A percentile compares a stretch with the other conserved stretches of the same genome.
phyloP scores from a whole-genome alignment of 1,139 yeast species.

The Yarrowia galli region DNA sequence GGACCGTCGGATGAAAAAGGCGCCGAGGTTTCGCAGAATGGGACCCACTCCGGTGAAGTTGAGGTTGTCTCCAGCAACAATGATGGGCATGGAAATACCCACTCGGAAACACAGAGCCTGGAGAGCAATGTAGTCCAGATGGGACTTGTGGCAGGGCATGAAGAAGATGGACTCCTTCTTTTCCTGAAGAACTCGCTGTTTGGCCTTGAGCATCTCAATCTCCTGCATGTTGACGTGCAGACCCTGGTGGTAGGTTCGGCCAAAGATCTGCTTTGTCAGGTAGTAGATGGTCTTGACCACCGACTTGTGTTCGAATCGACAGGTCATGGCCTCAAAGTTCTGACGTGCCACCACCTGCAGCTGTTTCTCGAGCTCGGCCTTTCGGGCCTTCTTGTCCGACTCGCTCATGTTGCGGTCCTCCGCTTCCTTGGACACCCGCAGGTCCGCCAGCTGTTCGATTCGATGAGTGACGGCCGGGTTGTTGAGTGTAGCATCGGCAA shows the following conservation, averaged over 20 bases:
- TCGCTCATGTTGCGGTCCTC: slow-evolving; percentile 39
- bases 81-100: slow-evolving; percentile 65
- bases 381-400: slow-evolving; percentile 8
- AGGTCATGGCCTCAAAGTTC: slow-evolving; percentile 51
- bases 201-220: slow-evolving; percentile 49
- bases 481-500: slow-evolving; percentile 47
- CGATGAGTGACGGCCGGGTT: slow-evolving; percentile 48
- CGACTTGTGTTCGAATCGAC: slow-evolving; percentile 50
- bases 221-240: slow-evolving; percentile 53
- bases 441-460: slow-evolving; percentile 49
- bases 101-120: slow-evolving; percentile 65
- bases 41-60: slow-evolving; percentile 68
- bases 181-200: slow-evolving; percentile 50
- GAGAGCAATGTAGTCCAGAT: slow-evolving; percentile 68
- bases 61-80: slow-evolving; percentile 73
- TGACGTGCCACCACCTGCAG: slow-evolving; percentile 48
- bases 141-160: slow-evolving; percentile 66
- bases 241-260: slow-evolving; percentile 55
- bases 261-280: slow-evolving; percentile 52
- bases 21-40: slow-evolving; percentile 53
- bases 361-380: slow-evolving; percentile 47
- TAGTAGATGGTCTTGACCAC: slow-evolving; percentile 51
- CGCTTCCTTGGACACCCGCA: slow-evolving; percentile 48
- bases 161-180: slow-evolving; percentile 53
- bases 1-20: slow-evolving; percentile 55